Evolutionary conservation across 768 basidiomycete genomes (phyloP), one percentile per base, ranked within the genome.

Genomic region (Amanita exitialis): DNA sequence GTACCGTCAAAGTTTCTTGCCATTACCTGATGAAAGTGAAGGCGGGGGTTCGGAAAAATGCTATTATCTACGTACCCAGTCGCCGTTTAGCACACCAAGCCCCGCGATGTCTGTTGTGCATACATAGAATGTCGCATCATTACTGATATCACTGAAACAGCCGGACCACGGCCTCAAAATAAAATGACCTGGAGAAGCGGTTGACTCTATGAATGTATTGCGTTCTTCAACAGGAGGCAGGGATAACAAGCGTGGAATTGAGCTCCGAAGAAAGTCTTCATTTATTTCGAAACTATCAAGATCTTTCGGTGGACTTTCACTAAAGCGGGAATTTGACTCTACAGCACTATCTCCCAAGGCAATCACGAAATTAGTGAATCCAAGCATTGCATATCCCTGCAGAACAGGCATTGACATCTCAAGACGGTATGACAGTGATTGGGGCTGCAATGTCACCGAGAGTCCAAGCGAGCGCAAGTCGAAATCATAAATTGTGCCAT

Each of bases 81-180:
- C 89, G 28, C 83, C 83, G 54, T 78, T 76, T 45, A 88, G 69
- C 5, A 83, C 62, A 12, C 90, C 88, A 37, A 87, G 66, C 47
- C 70, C 75, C 35, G 77, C 74, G 13, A 92, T 69, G 52, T 86
- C 81, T n/a, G 70, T 59, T 2, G 84, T 80, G 28, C 75, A 73
- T 30, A 86, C 57, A 61, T 83, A 87, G 0, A 89, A 56, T 3
- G 82, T 76, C 37, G 66, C 68, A 45, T 83, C 74, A 48, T 83
- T 13, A 4, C 16, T 20, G 25, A 15, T 35, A 13, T 44, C 30
- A 21, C 30, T 34, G 15, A 21, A 10, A 35, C 13, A 80, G 32
- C 72, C 57, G 8, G 61, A 44, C 1, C 37, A 13, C 25, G 71
- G 66, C 10, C 70, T 56, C 2, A 69, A 68, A 2, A 56, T 54